Evolutionary conservation across 2,329 filamentous ascomycete species (phyloP), one percentile per base, ranked within the genome.

Genomic region (Verticillium dahliae): DNA sequence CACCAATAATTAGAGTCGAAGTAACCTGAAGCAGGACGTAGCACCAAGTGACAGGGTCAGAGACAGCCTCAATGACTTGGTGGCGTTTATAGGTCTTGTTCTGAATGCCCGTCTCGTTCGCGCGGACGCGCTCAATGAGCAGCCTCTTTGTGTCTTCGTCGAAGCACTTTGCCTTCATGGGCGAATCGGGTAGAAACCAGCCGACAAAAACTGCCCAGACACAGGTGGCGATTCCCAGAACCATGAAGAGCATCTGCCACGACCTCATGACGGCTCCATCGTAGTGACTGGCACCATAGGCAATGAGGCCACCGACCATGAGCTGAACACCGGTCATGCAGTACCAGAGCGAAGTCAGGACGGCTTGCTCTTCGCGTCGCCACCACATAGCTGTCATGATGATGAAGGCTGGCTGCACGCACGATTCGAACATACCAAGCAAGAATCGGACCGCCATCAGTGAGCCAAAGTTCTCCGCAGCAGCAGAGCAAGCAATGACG

Each of bases 81-180:
- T 58, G 39, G 13, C 45, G 27, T 39, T 58, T 58, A 22, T 50
- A 58, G 11, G 38, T 45, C 22, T 58, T 50, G 39, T 58, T 58
- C 57, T 58, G 38, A 31, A 58, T 58, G 6, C 57, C 75, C 0
- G 75, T 76, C 60, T 75, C 69, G 60, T 76, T 76, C 11, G 66
- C 69, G 33, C 75, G 69, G 2, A 78, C 67, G 6, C 76, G 71
- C 63, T 76, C 72, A 9, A 76, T 68, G 61, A 73, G 68, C 38
- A 76, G 66, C 10, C 69, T 67, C 52, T 76, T 77, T 39, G 79
- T 72, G 22, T 75, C 73, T 11, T 75, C 71, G n/a, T 68, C 74
- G 37, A 81, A 71, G 63, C 84, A 84, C 33, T 75, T 76, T 3
- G 82, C 81, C 60, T 79, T 81, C 58, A 78, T 75, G 0, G 84